Evolutionary conservation across 495 filamentous ascomycete genomes (phyloP), one percentile per base, ranked within the genome.

Genomic region (Neurospora sp.): DNA sequence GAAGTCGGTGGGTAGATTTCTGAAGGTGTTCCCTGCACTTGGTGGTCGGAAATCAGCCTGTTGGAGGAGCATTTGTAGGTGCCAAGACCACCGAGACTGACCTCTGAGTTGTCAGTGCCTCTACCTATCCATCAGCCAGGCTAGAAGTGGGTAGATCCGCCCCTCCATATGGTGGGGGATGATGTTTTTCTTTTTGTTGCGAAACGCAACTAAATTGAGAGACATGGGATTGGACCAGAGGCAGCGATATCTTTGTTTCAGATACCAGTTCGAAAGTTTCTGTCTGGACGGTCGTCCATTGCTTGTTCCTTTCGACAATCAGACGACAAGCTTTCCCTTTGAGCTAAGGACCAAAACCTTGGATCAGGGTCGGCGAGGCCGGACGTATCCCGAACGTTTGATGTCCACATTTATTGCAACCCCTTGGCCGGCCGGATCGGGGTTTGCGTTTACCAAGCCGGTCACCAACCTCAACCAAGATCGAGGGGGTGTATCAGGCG

Each of bases 141-240:
- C 71, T 73, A 72, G 74, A 72, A 44, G 39, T 75, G 71, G 74
- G 70, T 72, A 69, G 46, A 54, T 66, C 54, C 27, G 75, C 76
- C 70, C 70, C 74, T 75, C 72, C 76, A 72, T 75, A 72, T 62
- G 39, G 76, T 73, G 74, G 70, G 74, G 71, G 46, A 54, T 35
- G 54, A 66, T 66, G 42, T 46, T 73, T 70, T 40, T 72, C 69
- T 75, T 66, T 70, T 75, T 40, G 70, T 72, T 44, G 71, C 66
- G 54, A 66, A 66, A 66, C 54, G 54, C 54, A 66, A 18, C 54
- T 66, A 66, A 66, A 62, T 40, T n/a, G 18, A 44, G 46, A 54
- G 38, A 49, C 73, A 39, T 66, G 35, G 71, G 66, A 72, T 66
- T 66, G 54, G 27, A 31, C 27, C 54, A 66, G 27, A 62, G 27